Evolutionary conservation across 495 filamentous ascomycete species (phyloP), one percentile per base, ranked within the genome.

Genomic region (Cudoniella acicularis): DNA sequence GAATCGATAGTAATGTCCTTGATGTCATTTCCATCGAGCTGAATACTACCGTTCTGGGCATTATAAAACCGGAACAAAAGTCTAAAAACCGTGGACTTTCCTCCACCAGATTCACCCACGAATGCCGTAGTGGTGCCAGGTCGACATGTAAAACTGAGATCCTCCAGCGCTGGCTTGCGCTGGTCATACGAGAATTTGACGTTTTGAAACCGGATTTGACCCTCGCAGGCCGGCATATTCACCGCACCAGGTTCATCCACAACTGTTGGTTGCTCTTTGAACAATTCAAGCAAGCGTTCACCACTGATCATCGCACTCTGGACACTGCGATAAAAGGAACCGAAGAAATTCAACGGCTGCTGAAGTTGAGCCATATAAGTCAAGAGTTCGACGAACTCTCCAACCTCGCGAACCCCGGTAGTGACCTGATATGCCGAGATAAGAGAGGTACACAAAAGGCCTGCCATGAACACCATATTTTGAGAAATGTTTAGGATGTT

Each of bases 241-340:
- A 54, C 50, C 16, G 70, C 76, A 17, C 65, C 68, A 1, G 74
- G 75, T 10, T 75, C 76, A 69, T 96, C 92, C 2, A 90, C 79
- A 46, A 98, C 94, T 0, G 92, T 96, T 4, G 94, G 94, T 62
- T 90, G 84, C 67, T 93, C 90, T 67, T 95, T 94, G 79, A 98
- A 98, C 36, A 98, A 75, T 69, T 98, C 95, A 51, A 98, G 77
- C 74, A 98, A 85, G 2, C 94, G 84, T 76, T 98, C 94, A 8
- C 91, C 91, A 61, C 96, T 97, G 67, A 98, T 97, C 88, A 98
- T 87, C 52, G 92, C 90, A 36, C 90, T 91, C 73, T 98, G 94
- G 20, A 97, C 94, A 57, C 91, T 93, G 40, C 94, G 83, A 70
- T 98, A 98, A 72, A 98, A 98, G 0, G 94, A 94, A 51, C 95